Base-by-base conservation (phyloP, 2,329 filamentous ascomycete genomes). In the Ceratocystis papillata region DNA sequence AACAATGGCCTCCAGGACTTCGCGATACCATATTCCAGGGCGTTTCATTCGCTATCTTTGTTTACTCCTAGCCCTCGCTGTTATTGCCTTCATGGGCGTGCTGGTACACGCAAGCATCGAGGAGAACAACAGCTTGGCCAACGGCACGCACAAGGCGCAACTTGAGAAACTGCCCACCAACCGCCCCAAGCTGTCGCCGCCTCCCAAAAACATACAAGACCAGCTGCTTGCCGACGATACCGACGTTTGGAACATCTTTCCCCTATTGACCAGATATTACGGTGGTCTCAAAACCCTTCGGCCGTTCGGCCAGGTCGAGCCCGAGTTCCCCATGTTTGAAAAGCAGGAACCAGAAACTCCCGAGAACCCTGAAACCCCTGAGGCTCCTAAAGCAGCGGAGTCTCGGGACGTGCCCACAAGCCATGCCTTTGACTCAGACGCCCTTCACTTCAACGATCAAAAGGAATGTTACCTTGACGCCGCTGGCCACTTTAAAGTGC, bases 251-350 rank as follows among this genome's bases (percentile, higher is more conserved):
- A 89, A 96, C 73, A 83, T 82, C 8, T 97, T 96, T 73, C 84
- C 86, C 0, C 95, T 96, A 72, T 75, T 99, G 68, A 87, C 87
- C 68, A 83, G 92, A 69, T 99, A 96, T 74, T 94, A 96, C 74
- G 93, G 91, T 15, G 94, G 94, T 0, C 81, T 99, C 67, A 81
- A 87, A 69, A 87, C 83, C 0, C 73, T 99, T 68, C 83, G 89
- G 0, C 76, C 84, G 0, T 77, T 85, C 30, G 74, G 80, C 15
- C 79, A 89, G 61, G 93, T 92, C 70, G 78, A 81, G 8, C 87
- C 92, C 0, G 89, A 97, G 72, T 97, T 96, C 73, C 93, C 94
- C 1, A 80, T 81, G 6, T 76, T 81, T 1, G 80, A 81, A 62
- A 84, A 87, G 63, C 86, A 87, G 70, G 75, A 81, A 70, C 45